Conservation (phyloP, 805 yeast species). For the Hanseniaspora osmophila region DNA sequence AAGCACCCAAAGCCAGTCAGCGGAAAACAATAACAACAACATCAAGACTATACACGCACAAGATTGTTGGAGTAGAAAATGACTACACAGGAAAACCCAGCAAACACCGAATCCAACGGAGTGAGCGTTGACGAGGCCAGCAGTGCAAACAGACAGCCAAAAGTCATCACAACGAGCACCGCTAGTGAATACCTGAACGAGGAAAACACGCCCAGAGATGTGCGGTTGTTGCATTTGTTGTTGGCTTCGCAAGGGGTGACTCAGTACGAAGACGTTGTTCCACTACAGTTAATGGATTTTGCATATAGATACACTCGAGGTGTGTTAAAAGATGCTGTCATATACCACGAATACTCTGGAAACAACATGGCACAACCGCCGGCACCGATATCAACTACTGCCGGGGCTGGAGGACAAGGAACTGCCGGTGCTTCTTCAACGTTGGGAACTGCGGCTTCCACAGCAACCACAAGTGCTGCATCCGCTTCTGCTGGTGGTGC, state of each 20-base stretch:
- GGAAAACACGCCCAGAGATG: constrained; percentile 61
- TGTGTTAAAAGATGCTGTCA: constrained; percentile 76
- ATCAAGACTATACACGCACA: no score
- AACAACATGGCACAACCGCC: constrained; percentile 11
- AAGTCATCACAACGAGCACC: constrained; percentile 5
- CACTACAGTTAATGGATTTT: constrained; percentile 91
- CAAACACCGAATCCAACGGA: no score
- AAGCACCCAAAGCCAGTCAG: no score
- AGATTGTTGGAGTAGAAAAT: no score
- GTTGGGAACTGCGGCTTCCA: neutral
- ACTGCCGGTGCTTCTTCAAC: neutral
- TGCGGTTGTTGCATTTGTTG: constrained; percentile 73
- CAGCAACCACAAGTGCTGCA: constrained; percentile 8
- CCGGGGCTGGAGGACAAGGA: constrained; percentile 1
- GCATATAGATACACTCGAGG: constrained; percentile 81
- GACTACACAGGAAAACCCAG: no score
- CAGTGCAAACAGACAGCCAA: neutral
- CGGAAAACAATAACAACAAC: no score
- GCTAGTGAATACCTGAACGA: constrained; percentile 15
- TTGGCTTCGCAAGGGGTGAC: constrained; percentile 89
- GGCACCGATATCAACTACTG: constrained; percentile 4
- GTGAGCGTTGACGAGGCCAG: neutral
- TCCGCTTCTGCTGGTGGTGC: neutral
- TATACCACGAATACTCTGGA: constrained; percentile 73
- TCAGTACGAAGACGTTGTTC: constrained; percentile 89